Conservation (phyloP, 2,329 filamentous ascomycete genomes). For the Endoconidiophora polonica region DNA sequence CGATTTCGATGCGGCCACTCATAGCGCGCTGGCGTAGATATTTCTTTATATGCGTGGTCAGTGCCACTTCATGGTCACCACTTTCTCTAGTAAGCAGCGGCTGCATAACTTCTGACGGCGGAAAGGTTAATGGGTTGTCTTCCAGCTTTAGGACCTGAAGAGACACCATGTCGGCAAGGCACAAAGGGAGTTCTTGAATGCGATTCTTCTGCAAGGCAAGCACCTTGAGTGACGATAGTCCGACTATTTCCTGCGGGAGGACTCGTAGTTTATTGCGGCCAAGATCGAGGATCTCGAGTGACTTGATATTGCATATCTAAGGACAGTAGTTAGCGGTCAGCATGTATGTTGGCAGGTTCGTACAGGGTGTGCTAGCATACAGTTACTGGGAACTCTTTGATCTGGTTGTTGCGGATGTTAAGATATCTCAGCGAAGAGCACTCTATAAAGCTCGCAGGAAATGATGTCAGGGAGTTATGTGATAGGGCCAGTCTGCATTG, state of each 20-base stretch:
- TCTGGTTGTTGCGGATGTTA: constrained; percentile 61
- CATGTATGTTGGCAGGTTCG: too few species aligned
- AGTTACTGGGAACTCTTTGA: constrained; percentile 43
- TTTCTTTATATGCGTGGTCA: constrained; percentile 45
- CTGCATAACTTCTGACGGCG: constrained; percentile 47
- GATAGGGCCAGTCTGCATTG: constrained; percentile 53
- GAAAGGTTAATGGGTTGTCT: constrained; percentile 71
- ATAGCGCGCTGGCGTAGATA: constrained; percentile 38
- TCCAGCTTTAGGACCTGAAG: constrained; percentile 80
- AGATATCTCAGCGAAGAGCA: constrained; percentile 65
- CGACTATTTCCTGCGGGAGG: constrained; percentile 64
- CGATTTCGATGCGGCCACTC: constrained; percentile 35
- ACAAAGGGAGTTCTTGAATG: constrained; percentile 68
- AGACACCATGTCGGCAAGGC: constrained; percentile 76
- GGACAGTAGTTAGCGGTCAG: background rate
- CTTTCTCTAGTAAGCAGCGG: constrained; percentile 46
- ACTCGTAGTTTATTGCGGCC: constrained; percentile 70
- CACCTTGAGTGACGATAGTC: constrained; percentile 72
- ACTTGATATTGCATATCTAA: constrained; percentile 70
- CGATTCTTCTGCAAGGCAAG: constrained; percentile 75
- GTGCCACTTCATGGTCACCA: constrained; percentile 43
- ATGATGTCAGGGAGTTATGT: constrained; percentile 58
- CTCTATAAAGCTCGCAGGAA: constrained; percentile 56
- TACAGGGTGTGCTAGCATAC: constrained; percentile 22
- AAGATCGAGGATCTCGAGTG: constrained; percentile 83